phyloP scores from a whole-genome alignment of 495 filamentous ascomycete species.

The Lineolata rhizophorae region DNA sequence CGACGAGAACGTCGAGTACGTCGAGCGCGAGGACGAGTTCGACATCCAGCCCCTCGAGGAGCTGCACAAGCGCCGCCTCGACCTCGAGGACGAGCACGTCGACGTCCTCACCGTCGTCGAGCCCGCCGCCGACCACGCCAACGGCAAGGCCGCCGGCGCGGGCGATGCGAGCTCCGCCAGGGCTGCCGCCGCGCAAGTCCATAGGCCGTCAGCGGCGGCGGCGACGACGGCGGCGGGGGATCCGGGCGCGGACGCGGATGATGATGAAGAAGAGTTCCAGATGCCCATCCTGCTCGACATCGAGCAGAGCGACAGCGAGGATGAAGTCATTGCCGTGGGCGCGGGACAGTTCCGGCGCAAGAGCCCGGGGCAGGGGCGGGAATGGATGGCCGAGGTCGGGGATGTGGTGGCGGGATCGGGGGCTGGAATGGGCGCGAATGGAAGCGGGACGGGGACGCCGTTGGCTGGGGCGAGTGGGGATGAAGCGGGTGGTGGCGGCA shows the following conservation, averaged over 20 bases:
- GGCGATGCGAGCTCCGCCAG: no score
- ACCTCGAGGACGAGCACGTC: conserved; percentile 72
- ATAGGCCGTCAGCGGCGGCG: no score
- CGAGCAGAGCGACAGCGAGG: conserved; percentile 54
- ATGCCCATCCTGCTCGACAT: conserved; percentile 80
- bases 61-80: conserved; percentile 71
- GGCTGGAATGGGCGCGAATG: no score
- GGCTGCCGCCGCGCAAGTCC: no score
- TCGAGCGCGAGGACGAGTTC: conserved; percentile 91
- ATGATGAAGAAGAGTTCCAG: conserved; percentile 40
- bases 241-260: conserved; percentile 31
- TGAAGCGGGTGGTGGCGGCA: no score
- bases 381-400: no score
- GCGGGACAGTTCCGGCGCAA: conserved; percentile 66
- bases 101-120: conserved; percentile 54
- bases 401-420: no score
- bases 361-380: conserved; percentile 38
- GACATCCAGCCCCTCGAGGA: conserved; percentile 93
- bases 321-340: conserved; percentile 70
- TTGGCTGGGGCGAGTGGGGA: no score
- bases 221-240: no score
- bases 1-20: conserved; percentile 93
- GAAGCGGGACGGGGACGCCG: no score
- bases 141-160: conserved; percentile 6
- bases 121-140: conserved; percentile 32